A percentile compares a stretch with the other conserved stretches of the same genome.
Conservation (phyloP, 1,284 basidiomycete genomes). For the Malassezia globosa region DNA sequence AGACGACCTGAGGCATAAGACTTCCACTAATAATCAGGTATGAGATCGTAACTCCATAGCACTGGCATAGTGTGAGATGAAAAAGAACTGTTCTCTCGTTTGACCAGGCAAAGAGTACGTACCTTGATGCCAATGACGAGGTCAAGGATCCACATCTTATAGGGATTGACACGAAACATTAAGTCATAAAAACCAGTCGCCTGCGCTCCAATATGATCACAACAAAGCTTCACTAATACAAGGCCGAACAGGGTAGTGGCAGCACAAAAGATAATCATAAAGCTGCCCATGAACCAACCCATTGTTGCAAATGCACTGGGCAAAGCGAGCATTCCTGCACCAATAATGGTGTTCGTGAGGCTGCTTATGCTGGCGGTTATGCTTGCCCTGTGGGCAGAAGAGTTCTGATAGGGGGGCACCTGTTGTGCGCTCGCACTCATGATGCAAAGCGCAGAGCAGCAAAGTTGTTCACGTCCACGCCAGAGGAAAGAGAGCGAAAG, state of each 20-base stretch:
- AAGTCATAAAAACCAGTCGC: slow-evolving; percentile 33
- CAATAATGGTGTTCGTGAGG: slow-evolving; percentile 46
- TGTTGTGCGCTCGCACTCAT: too few relatives aligned
- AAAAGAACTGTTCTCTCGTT: too few relatives aligned
- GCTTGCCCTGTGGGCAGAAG: background rate
- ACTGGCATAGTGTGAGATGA: slow-evolving; percentile 18
- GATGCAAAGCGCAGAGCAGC: too few relatives aligned
- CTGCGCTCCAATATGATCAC: slow-evolving; percentile 56
- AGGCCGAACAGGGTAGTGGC: slow-evolving; percentile 70
- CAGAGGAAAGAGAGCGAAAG: too few relatives aligned
- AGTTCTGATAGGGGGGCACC: background rate
- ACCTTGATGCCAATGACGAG: slow-evolving; percentile 70
- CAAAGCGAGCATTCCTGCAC: slow-evolving; percentile 42
- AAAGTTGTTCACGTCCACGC: too few relatives aligned
- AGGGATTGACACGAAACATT: slow-evolving; percentile 50
- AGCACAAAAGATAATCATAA: slow-evolving; percentile 80
- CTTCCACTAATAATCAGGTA: slow-evolving; percentile 49
- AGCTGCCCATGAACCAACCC: slow-evolving; percentile 57
- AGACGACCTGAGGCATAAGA: slow-evolving; percentile 84
- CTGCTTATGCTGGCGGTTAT: slow-evolving; percentile 41
- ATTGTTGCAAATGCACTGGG: slow-evolving; percentile 48
- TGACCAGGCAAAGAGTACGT: too few relatives aligned
- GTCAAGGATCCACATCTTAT: slow-evolving; percentile 73
- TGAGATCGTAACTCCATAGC: slow-evolving; percentile 76
- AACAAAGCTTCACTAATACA: slow-evolving; percentile 76